A percentile compares a stretch with the other conserved stretches of the same genome.
Evolutionary conservation across 345 rosid genomes (phyloP).

Genomic region (Salix viminalis): DNA sequence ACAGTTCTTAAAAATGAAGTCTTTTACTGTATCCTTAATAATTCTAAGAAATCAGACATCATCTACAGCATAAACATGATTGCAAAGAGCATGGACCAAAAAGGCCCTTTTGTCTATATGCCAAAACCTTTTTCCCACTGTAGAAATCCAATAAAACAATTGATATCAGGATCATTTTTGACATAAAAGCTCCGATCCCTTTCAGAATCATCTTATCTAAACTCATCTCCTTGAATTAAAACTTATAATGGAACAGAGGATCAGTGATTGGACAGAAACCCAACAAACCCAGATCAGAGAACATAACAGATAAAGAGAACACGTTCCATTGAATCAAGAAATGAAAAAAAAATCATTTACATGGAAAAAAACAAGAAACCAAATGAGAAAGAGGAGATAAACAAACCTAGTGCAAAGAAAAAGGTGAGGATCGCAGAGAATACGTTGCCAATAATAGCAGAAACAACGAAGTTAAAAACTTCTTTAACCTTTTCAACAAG

Average conservation of each 20-base stretch:
- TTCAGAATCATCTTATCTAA: neutral
- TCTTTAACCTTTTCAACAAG: slow-evolving; percentile 57
- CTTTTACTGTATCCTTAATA: neutral
- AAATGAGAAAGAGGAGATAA: neutral
- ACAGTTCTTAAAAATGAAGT: neutral
- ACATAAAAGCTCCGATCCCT: neutral
- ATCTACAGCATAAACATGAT: neutral
- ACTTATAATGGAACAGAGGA: neutral
- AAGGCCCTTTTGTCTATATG: neutral
- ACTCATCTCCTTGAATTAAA: neutral
- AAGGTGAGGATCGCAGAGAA: slow-evolving; percentile 93
- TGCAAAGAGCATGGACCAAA: neutral
- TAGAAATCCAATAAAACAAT: neutral
- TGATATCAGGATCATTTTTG: neutral
- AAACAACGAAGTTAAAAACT: slow-evolving; percentile 59
- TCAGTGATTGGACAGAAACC: slow-evolving; percentile 2
- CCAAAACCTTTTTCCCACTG: neutral
- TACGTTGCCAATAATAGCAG: slow-evolving; percentile 74
- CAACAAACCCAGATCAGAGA: slow-evolving; percentile 1
- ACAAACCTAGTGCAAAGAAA: slow-evolving; percentile 92
- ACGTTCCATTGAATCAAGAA: slow-evolving; percentile 6
- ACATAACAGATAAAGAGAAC: slow-evolving; percentile 15
- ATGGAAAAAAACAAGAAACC: neutral
- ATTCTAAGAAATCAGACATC: neutral
- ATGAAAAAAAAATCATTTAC: neutral